Base-by-base conservation (phyloP, 768 basidiomycete genomes). In the Rhodotorula kratochvilovae region DNA sequence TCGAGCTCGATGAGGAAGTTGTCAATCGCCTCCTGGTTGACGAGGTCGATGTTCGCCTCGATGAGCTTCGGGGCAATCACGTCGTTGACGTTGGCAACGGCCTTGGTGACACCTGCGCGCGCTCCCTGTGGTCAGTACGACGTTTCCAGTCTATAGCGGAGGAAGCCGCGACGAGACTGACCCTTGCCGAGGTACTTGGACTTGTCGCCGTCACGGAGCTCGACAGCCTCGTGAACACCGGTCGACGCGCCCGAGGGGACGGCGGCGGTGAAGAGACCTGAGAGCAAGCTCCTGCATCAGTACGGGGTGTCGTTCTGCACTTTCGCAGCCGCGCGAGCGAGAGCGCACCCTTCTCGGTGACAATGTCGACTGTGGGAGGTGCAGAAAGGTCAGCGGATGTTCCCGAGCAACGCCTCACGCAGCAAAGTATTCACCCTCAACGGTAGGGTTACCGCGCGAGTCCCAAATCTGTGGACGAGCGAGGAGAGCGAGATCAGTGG, bases 231-330 rank as follows among this genome's bases (percentile, higher is more conserved):
- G 81, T 99, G 92, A 76, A 91, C 84, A 84, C 96, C 96, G 63
- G 96, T 98, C 68, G 96, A 99, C 54, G 96, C 96, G 81, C 96
- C 96, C 70, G 95, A 97, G 55, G 96, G 96, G 55, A 99, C 96
- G 73, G 91, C 87, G 70, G 92, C 90, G 71, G 92, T 89, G 89
- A 88, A 98, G 75, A 87, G 89, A 70, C 94, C 94, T 85, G 92
- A 92, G 8, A 11, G 53, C 80, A 85, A 86, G 5, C 27, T 0
- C 16, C 16, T 5, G 21, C 27, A 42, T 35, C 31, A 60, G 55
- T 39, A 23, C 29, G 10, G 80, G 79, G 94, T 83, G 81, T 94
- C 91, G 92, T 91, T 83, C 92, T 76, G 57, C 63, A 48, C 29
- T 23, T 23, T n/a, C 51, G 15, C 17, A 2, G 3, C 8, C 12